These are phyloP conservation scores for Rhododendron molle DNA, from an alignment of 148 eudicot genomes.

Conservation along the genomic window DNA sequence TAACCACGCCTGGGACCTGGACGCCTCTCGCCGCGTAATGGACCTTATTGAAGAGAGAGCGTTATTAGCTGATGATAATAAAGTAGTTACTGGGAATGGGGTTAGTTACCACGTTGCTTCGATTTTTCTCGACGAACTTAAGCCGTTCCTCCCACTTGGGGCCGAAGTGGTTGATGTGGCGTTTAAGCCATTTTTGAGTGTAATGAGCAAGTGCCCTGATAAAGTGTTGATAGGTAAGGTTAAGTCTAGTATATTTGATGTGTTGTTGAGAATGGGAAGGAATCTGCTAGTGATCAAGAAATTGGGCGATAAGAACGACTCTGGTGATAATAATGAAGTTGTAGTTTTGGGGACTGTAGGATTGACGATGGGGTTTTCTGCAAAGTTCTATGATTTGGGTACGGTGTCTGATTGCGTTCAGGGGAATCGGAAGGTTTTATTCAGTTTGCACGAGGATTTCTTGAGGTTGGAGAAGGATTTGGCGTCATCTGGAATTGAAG, in stretches of 20 bases:
- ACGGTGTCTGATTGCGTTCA: constrained; percentile 63
- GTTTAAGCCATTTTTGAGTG: constrained; percentile 51
- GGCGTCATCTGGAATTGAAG: constrained; percentile 43
- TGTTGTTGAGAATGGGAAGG: constrained; percentile 53
- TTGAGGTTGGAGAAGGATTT: constrained; percentile 78
- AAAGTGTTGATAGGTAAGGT: constrained; percentile 68
- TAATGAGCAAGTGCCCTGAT: constrained; percentile 46
- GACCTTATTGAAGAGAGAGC: constrained; percentile 39
- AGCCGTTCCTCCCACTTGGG: constrained; percentile 52
- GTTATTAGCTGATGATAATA: constrained; percentile 28
- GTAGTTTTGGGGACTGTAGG: constrained; percentile 49
- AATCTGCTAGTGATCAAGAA: constrained; percentile 41
- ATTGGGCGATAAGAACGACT: constrained; percentile 26
- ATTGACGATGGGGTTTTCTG: constrained; percentile 49
- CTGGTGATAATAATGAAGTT: constrained; percentile 19
- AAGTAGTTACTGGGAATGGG: constrained; percentile 49
- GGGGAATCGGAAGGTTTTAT: constrained; percentile 77
- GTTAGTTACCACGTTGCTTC: constrained; percentile 77
- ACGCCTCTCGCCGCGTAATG: constrained; percentile 31
- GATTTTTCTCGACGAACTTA: constrained; percentile 67
- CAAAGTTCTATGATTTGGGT: constrained; percentile 58
- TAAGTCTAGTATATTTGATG: constrained; percentile 55
- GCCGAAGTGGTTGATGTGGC: constrained; percentile 46
- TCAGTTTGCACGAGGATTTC: constrained; percentile 66
- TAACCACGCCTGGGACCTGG: constrained; percentile 52